Base-by-base conservation (phyloP, 495 filamentous ascomycete genomes). In the Oleoguttula mirabilis region DNA sequence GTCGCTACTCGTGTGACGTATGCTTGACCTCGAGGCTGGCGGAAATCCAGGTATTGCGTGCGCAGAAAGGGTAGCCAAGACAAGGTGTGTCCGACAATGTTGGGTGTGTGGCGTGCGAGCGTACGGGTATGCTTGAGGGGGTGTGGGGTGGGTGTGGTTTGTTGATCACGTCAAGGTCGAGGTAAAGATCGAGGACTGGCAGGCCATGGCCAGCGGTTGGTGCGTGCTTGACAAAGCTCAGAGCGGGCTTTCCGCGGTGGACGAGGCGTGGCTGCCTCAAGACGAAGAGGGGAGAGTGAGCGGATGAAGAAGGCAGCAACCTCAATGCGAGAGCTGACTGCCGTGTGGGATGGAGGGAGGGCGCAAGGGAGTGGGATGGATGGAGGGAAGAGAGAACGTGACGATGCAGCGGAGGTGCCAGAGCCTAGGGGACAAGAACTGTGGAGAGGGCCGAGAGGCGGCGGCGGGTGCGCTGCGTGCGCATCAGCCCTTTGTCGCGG, bases 101-200 rank as follows among this genome's bases (percentile, higher is more conserved):
- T n/a, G n/a, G n/a, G n/a, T n/a, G n/a, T n/a, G n/a, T n/a, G n/a
- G n/a, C n/a, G 15, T 12, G 15, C 10, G 15, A 31, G 38, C 27
- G 15, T 31, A 16, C 38, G 19, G 12, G 12, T 30, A 41, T 41
- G 12, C 27, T 30, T 41, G 24, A 10, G 38, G 3, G 24, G 28
- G 23, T 32, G 15, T 15, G 23, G 10, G 12, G 27, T 41, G 37
- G 10, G 37, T 25, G 24, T n/a, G 23, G 7, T 7, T 28, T 28
- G 25, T 28, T 28, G 25, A 28, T 28, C 7, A 28, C 7, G 25
- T 28, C 7, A 7, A n/a, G 7, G 25, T 28, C 25, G 25, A 34
- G 41, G 28, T 39, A 56, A 51, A 39, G 45, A 48, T 27, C 42
- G 55, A 47, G 24, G 45, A 36, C 17, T 32, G 39, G 19, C 27